phyloP scores from a whole-genome alignment of 306 rosid genomes.

The Mimosa bimucronata region DNA sequence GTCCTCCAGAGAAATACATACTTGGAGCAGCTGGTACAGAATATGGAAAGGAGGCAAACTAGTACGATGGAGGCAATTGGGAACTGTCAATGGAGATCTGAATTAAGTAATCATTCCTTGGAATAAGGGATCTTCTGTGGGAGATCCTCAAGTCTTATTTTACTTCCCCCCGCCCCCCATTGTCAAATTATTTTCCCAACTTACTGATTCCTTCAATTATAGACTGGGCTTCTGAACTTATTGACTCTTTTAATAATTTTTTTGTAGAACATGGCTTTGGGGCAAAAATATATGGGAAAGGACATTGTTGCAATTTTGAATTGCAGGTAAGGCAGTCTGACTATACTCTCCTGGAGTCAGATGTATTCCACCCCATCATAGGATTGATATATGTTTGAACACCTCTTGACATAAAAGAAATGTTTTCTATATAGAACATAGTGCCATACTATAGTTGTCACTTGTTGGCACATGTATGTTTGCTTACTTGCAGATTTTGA shows the following conservation, averaged over 20 bases:
- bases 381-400: neutral
- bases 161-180: neutral
- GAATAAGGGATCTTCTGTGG: constrained; percentile 20
- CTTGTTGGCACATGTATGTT: neutral
- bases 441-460: neutral
- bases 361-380: neutral
- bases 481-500: neutral
- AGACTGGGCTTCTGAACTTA: constrained; percentile 8
- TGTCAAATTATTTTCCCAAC: neutral
- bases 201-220: neutral
- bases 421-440: constrained; percentile 3
- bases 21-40: constrained; percentile 65
- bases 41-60: constrained; percentile 50
- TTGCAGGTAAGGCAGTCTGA: constrained; percentile 57
- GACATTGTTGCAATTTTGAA: constrained; percentile 57
- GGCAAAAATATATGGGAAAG: constrained; percentile 42
- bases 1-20: constrained; percentile 56
- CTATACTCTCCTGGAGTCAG: constrained; percentile 15
- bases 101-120: constrained; percentile 49
- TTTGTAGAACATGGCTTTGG: constrained; percentile 48
- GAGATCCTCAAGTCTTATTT: constrained; percentile 11
- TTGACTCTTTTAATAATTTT: constrained; percentile 19
- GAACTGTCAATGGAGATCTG: constrained; percentile 46
- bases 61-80: constrained; percentile 32
- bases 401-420: neutral